phyloP scores from a whole-genome alignment of 164 flowering plant genomes.

The Buxus sempervirens region DNA sequence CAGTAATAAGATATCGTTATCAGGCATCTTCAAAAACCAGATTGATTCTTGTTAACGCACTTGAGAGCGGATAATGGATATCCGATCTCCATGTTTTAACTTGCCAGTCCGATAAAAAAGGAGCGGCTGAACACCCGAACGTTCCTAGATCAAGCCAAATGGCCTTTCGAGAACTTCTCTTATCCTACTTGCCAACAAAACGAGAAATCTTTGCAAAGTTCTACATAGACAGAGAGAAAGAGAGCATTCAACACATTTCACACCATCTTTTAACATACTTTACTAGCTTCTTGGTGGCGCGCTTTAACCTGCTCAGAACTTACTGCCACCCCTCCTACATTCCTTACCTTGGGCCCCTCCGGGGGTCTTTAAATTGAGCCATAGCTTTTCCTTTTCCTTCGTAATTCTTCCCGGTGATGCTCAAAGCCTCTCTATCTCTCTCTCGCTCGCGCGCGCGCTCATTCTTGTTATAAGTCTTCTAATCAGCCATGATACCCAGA shows the following conservation, averaged over 20 bases:
- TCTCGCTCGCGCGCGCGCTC: too few relatives aligned
- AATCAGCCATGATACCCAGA: constrained; percentile 31
- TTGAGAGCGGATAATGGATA: too few relatives aligned
- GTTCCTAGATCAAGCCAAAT: too few relatives aligned
- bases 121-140: too few relatives aligned
- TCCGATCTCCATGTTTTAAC: too few relatives aligned
- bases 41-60: too few relatives aligned
- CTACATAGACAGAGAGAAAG: constrained; percentile 10
- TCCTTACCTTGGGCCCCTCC: constrained; percentile 20
- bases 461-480: constrained; percentile 7
- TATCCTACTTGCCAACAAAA: not conserved
- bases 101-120: too few relatives aligned
- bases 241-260: constrained; percentile 36
- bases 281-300: not conserved
- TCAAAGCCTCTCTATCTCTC: not conserved
- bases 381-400: constrained; percentile 3
- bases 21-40: too few relatives aligned
- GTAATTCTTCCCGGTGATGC: not conserved
- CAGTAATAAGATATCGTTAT: too few relatives aligned
- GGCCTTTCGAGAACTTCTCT: too few relatives aligned
- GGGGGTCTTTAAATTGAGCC: constrained; percentile 11
- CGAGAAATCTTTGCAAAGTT: not conserved
- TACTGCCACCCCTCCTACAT: constrained; percentile 24
- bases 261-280: constrained; percentile 30
- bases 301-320: constrained; percentile 17